Percentiles rank a stretch among this genome's conserved stretches.
These are phyloP conservation scores for Cladorrhinum sp. DNA, from an alignment of 2,329 filamentous ascomycete genomes.

Conservation along the genomic window DNA sequence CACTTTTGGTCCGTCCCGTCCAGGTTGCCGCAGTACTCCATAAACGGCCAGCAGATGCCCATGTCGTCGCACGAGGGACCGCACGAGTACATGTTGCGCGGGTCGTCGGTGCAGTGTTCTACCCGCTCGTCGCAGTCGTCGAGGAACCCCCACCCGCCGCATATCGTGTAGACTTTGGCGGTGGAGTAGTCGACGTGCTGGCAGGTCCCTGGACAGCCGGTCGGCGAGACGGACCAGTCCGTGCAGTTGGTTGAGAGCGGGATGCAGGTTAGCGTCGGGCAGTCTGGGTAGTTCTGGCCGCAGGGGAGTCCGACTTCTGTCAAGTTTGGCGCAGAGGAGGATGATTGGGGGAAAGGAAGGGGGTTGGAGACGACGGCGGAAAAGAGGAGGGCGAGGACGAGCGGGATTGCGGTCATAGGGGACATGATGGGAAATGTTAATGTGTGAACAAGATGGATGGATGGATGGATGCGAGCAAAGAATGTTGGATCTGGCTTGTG, in stretches of 20 bases:
- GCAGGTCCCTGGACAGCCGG: constrained; percentile 15
- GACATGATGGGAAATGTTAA: too few relatives aligned
- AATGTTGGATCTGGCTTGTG: too few relatives aligned
- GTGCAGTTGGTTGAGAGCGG: constrained; percentile 17
- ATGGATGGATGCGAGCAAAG: too few relatives aligned
- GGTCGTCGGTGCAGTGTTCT: constrained; percentile 16
- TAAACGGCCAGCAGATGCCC: constrained; percentile 15
- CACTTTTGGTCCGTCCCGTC: constrained; percentile 5
- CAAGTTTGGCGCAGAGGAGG: not conserved
- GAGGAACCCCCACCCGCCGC: constrained; percentile 13
- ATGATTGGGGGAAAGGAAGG: not conserved
- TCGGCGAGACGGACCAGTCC: not conserved
- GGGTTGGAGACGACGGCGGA: not conserved
- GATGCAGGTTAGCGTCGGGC: constrained; percentile 18
- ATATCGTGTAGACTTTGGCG: constrained; percentile 17
- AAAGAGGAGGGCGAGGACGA: too few relatives aligned
- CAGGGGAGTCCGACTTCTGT: constrained; percentile 7
- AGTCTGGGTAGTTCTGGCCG: constrained; percentile 10
- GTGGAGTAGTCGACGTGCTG: constrained; percentile 8
- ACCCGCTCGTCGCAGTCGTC: constrained; percentile 19
- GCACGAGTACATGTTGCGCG: constrained; percentile 5
- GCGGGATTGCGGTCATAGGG: too few relatives aligned
- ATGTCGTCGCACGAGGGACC: constrained; percentile 16
- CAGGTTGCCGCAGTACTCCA: constrained; percentile 6
- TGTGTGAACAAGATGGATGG: too few relatives aligned